These are phyloP conservation scores for Candida golubevii DNA, from an alignment of 805 yeast species.

Conservation along the genomic window DNA sequence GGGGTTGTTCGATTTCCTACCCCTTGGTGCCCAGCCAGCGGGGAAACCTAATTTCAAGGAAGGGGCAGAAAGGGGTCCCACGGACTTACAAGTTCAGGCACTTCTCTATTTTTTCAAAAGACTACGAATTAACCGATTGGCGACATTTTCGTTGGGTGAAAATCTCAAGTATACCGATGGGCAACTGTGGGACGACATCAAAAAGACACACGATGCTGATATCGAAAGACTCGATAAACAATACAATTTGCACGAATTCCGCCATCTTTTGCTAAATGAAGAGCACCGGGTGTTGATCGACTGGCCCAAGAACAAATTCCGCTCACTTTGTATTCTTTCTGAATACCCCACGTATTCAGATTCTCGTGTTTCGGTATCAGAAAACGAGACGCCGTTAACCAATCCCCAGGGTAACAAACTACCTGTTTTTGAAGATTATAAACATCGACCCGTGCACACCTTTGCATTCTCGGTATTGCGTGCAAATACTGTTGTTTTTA, in stretches of 20 bases:
- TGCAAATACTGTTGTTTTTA: slow-evolving; percentile 10
- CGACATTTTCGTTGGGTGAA: slow-evolving; percentile 36
- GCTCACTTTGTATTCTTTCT: slow-evolving; percentile 55
- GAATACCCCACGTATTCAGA: slow-evolving; percentile 38
- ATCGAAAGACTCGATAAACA: slow-evolving; percentile 46
- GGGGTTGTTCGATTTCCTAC: slow-evolving; percentile 10
- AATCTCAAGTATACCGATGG: slow-evolving; percentile 17
- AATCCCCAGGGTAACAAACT: not conserved
- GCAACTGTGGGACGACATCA: slow-evolving; percentile 15
- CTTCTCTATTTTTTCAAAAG: slow-evolving; percentile 55
- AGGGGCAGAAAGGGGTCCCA: slow-evolving; percentile 23
- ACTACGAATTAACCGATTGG: slow-evolving; percentile 38
- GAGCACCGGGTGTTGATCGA: slow-evolving; percentile 65
- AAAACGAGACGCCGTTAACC: slow-evolving; percentile 10
- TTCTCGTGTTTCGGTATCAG: slow-evolving; percentile 20
- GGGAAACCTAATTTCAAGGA: slow-evolving; percentile 1
- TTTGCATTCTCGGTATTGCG: slow-evolving; percentile 24
- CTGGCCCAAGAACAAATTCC: slow-evolving; percentile 61
- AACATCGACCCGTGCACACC: slow-evolving; percentile 18
- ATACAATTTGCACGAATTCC: slow-evolving; percentile 48
- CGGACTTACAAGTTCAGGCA: slow-evolving; percentile 59
- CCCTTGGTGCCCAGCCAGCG: not conserved
- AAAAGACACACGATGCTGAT: not conserved
- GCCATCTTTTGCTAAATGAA: slow-evolving; percentile 41
- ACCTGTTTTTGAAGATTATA: slow-evolving; percentile 19